Base-by-base conservation (phyloP, 2,329 filamentous ascomycete species). In the Massarina eburnea region DNA sequence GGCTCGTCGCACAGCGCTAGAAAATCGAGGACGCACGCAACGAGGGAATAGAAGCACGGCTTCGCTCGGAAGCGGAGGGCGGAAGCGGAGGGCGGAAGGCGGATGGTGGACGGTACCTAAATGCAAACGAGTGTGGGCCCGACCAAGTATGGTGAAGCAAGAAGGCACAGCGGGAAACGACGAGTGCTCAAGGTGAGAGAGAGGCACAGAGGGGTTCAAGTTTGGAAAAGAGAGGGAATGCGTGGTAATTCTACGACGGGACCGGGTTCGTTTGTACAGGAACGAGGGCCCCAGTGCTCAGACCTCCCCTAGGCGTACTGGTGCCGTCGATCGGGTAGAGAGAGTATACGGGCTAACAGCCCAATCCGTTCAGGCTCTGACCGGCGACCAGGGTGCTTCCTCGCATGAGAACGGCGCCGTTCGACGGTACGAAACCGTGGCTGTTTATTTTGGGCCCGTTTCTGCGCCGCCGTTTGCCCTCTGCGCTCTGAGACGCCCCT, bases 1-100 rank as follows among this genome's bases (percentile, higher is more conserved):
- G 44, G 29, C 44, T 26, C 43, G 64, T 68, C 15, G 56, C 49
- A 63, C 64, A 42, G 48, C 47, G 58, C 64, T 65, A 67, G 65
- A 61, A 42, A 60, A 64, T 53, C 39, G 57, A 54, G 52, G 47
- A 45, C 48, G 46, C 41, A 47, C 47, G 41, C 54, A 46, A 33
- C 41, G 51, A 49, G 43, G 48, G 45, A 43, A 45, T 47, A 45
- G 43, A 19, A 43, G 48, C 39, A 30, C 43, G 30, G 45, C 48
- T 51, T 8, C 8, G 6, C 17, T 14, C 9, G 27, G 9, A 14
- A 14, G 27, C 6, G 27, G 6, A 26, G 6, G 6, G 27, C 6
- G 27, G 27, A 14, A 14, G n/a, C 9, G 7, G 12, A 7, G 27
- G 27, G 27, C 27, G 27, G 27, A n/a, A n/a, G n/a, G n/a, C n/a